Conservation (phyloP, 805 yeast species). For the Lipomyces kockii region DNA sequence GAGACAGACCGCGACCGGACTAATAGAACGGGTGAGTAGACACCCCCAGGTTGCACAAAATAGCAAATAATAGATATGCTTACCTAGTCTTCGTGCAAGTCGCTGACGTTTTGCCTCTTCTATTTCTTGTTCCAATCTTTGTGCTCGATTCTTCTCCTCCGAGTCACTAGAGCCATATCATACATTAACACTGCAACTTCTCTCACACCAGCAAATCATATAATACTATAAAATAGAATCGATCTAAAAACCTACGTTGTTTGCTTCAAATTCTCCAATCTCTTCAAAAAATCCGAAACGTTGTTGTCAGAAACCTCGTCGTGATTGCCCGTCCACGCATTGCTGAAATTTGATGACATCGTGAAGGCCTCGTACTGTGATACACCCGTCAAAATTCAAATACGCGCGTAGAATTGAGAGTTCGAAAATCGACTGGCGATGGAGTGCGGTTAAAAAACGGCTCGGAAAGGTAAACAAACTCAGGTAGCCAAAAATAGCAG, state of each 20-base stretch:
- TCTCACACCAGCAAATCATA: background rate
- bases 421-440: background rate
- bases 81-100: constrained; percentile 29
- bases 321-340: background rate
- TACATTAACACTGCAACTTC: background rate
- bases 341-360: constrained; percentile 8
- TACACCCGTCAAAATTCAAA: background rate
- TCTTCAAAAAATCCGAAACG: constrained; percentile 21
- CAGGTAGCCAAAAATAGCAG: background rate
- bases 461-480: background rate
- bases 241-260: background rate
- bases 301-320: constrained; percentile 6
- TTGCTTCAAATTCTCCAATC: constrained; percentile 14
- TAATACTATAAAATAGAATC: background rate
- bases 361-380: background rate
- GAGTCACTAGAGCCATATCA: constrained; percentile 3
- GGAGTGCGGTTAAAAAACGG: background rate
- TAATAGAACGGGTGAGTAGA: background rate
- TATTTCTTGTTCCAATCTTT: constrained; percentile 27
- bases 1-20: constrained; percentile 19
- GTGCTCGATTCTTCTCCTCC: constrained; percentile 18
- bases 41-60: background rate
- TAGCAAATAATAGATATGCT: background rate
- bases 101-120: constrained; percentile 28
- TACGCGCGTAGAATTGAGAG: background rate